A percentile compares a stretch with the other conserved stretches of the same genome.
Evolutionary conservation across 805 yeast genomes (phyloP).

Genomic region (Wickerhamiella azyma): DNA sequence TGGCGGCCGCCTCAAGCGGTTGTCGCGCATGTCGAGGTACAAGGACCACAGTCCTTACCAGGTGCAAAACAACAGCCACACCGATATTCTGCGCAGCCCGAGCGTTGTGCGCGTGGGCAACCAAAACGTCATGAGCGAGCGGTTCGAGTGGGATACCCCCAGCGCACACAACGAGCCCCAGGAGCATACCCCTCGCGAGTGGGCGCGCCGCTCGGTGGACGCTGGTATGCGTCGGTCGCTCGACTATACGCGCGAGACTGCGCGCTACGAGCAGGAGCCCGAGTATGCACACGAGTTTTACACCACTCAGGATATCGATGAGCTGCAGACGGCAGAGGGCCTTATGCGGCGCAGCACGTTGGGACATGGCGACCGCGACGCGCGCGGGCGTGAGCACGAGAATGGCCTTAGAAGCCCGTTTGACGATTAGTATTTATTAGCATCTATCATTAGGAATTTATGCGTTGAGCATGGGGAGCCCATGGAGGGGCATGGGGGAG

Average conservation of each 20-base stretch:
- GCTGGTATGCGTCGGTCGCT: slow-evolving; percentile 19
- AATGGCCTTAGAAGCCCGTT: slow-evolving; percentile 6
- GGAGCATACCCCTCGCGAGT: slow-evolving; percentile 10
- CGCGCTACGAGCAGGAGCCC: slow-evolving; percentile 21
- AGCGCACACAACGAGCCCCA: neutral
- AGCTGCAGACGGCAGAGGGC: slow-evolving; percentile 25
- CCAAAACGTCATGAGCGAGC: slow-evolving; percentile 12
- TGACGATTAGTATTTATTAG: neutral
- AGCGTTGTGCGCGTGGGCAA: slow-evolving; percentile 18
- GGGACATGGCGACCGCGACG: neutral
- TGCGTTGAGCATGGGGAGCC: no score
- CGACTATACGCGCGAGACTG: slow-evolving; percentile 17
- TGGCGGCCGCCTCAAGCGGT: slow-evolving; percentile 8
- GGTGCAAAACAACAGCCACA: slow-evolving; percentile 15
- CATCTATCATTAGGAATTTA: neutral
- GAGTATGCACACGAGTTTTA: slow-evolving; percentile 15
- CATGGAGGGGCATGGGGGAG: no score
- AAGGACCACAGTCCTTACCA: slow-evolving; percentile 15
- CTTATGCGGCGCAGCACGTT: slow-evolving; percentile 16
- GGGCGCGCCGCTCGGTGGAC: slow-evolving; percentile 9
- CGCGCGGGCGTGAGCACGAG: no score
- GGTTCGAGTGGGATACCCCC: slow-evolving; percentile 14
- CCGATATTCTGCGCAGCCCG: slow-evolving; percentile 16
- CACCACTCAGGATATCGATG: slow-evolving; percentile 19
- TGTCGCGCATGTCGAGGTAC: slow-evolving; percentile 8